phyloP scores from a whole-genome alignment of 768 basidiomycete genomes.

The Clavulina sp. region DNA sequence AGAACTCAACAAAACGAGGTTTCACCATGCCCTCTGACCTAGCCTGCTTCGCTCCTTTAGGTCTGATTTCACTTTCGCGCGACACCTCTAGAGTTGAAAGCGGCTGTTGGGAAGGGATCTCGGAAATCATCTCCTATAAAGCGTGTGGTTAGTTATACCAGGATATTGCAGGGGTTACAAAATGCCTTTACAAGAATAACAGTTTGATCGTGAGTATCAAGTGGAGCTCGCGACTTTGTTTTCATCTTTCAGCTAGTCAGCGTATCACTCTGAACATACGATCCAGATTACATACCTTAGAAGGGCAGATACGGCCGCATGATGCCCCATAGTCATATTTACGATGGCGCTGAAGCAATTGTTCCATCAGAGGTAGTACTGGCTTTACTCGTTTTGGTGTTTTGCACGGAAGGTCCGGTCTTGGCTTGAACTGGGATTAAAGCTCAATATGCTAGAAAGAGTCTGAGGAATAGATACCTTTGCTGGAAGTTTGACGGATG shows the following conservation, averaged over 20 bases:
- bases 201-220: not conserved
- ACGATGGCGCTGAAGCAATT: slow-evolving; percentile 45
- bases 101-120: slow-evolving; percentile 24
- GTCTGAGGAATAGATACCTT: no score
- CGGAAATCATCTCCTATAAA: slow-evolving; percentile 57
- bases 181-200: slow-evolving; percentile 37
- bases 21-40: slow-evolving; percentile 30
- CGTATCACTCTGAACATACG: not conserved
- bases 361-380: slow-evolving; percentile 35
- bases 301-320: slow-evolving; percentile 53
- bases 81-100: slow-evolving; percentile 31
- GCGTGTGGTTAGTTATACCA: not conserved
- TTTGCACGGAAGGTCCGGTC: slow-evolving; percentile 10
- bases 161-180: no score
- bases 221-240: not conserved
- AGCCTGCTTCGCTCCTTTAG: slow-evolving; percentile 32
- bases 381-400: slow-evolving; percentile 59
- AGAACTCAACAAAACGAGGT: slow-evolving; percentile 65
- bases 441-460: slow-evolving; percentile 2
- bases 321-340: slow-evolving; percentile 49
- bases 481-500: no score
- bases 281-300: slow-evolving; percentile 35
- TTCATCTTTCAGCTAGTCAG: not conserved
- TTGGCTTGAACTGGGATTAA: not conserved
- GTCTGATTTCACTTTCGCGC: slow-evolving; percentile 27